Conservation (phyloP, 257 asterid species). For the Solanum chilense region DNA sequence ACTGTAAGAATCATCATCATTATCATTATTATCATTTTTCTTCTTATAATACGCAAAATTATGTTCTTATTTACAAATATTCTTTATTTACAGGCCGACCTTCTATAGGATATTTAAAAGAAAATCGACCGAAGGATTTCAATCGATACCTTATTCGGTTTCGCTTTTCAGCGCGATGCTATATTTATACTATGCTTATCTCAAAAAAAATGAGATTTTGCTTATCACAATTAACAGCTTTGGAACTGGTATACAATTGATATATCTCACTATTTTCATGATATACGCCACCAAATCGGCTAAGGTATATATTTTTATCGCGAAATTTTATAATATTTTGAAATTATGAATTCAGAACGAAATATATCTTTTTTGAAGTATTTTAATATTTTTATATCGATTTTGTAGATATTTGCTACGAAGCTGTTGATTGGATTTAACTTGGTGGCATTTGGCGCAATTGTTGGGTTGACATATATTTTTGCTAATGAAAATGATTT, state of each 20-base stretch:
- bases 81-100: conserved; percentile 39
- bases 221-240: conserved; percentile 47
- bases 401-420: conserved; percentile 35
- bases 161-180: conserved; percentile 73
- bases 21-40: neutral
- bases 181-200: conserved; percentile 54
- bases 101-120: conserved; percentile 46
- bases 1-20: conserved; percentile 13
- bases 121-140: conserved; percentile 74
- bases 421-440: conserved; percentile 41
- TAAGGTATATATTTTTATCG: conserved; percentile 12
- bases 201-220: conserved; percentile 31
- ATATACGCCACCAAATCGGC: conserved; percentile 50
- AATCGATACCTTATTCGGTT: conserved; percentile 66
- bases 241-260: conserved; percentile 27
- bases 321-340: neutral
- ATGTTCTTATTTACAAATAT: neutral
- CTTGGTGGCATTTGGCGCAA: conserved; percentile 16
- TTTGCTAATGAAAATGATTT: conserved; percentile 3
- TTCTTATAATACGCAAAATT: neutral
- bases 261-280: conserved; percentile 37
- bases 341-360: neutral
- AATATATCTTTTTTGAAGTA: neutral
- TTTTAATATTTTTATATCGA: neutral
- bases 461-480: conserved; percentile 15